Evolutionary conservation across 2,329 filamentous ascomycete genomes (phyloP), one percentile per base, ranked within the genome.

Genomic region (Aureobasidium sp.): DNA sequence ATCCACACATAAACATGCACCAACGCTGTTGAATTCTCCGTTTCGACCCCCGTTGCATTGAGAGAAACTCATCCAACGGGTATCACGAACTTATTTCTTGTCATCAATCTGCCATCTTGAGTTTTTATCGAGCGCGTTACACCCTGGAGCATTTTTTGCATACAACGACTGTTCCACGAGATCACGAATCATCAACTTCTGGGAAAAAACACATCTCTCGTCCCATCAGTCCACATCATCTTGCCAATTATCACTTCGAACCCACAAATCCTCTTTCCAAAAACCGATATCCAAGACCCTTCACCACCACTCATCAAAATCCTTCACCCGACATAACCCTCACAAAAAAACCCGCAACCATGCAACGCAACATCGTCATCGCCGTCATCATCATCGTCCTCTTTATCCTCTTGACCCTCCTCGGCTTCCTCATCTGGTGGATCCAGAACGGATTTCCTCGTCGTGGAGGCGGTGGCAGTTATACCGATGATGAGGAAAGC

Each of bases 291-390:
- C 24, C 24, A 24, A 24, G 24, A 11, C 33, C n/a, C 19, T 2
- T 45, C 22, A 45, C 19, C 19, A 45, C 19, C 42, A 40, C 19
- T 12, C 12, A 9, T n/a, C 24, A n/a, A 48, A 9, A 31, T 0
- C 1, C 22, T 14, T 2, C 15, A 29, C 1, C 3, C 17, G 4
- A 8, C 3, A 42, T 2, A 9, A 40, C 7, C 39, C 27, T 6
- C 47, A 22, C 19, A 52, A 12, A 52, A 12, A 33, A 6, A 24
- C 24, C 19, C 37, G 27, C 37, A 45, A 57, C 56, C 49, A 81
- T 81, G 78, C 72, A 78, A 71, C 77, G 77, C 71, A 81, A 81
- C 72, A 72, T 81, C 66, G 77, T 78, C 73, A 78, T 81, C 72
- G 78, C 78, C 71, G 72, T 79, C 68, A 80, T 81, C 71, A 76